phyloP scores from a whole-genome alignment of 139 green algal genomes.

The Picochlorum sp. region DNA sequence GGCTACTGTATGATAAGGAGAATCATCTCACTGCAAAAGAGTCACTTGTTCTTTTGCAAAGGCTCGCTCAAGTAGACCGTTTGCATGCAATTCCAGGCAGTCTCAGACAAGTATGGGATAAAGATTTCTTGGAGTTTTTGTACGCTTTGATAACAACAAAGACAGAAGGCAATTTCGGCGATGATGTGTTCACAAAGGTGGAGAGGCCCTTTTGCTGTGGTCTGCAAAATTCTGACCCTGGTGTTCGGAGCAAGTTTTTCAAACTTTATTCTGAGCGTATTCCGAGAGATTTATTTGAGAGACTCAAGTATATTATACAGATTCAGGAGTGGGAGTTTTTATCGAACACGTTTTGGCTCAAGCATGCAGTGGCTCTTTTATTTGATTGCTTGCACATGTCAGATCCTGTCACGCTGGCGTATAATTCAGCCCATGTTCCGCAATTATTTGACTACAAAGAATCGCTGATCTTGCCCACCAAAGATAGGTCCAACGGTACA shows the following conservation, averaged over 20 bases:
- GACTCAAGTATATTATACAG: conserved; percentile 86
- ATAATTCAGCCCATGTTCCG: conserved; percentile 73
- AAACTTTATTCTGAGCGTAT: conserved; percentile 72
- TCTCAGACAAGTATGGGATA: conserved; percentile 50
- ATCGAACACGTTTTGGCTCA: conserved; percentile 87
- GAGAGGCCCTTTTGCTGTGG: conserved; percentile 86
- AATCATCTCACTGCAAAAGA: conserved; percentile 63
- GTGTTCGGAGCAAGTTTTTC: conserved; percentile 76
- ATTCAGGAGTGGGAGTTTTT: conserved; percentile 89
- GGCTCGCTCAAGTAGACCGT: conserved; percentile 50
- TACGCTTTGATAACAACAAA: conserved; percentile 24
- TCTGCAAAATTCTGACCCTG: conserved; percentile 59
- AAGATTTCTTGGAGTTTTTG: conserved; percentile 63
- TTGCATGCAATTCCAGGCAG: conserved; percentile 27
- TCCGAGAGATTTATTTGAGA: conserved; percentile 63
- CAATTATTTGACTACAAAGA: conserved; percentile 19
- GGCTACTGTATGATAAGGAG: conserved; percentile 28
- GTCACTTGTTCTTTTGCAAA: conserved; percentile 72
- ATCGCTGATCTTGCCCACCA: conserved; percentile 1
- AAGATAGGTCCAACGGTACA: neutral
- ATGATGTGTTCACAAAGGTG: conserved; percentile 78
- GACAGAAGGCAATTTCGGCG: conserved; percentile 32
- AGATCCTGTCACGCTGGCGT: conserved; percentile 81
- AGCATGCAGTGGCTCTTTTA: conserved; percentile 87
- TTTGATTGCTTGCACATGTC: conserved; percentile 71